phyloP scores from a whole-genome alignment of 768 basidiomycete species.

The Infundibulicybe gibba region DNA sequence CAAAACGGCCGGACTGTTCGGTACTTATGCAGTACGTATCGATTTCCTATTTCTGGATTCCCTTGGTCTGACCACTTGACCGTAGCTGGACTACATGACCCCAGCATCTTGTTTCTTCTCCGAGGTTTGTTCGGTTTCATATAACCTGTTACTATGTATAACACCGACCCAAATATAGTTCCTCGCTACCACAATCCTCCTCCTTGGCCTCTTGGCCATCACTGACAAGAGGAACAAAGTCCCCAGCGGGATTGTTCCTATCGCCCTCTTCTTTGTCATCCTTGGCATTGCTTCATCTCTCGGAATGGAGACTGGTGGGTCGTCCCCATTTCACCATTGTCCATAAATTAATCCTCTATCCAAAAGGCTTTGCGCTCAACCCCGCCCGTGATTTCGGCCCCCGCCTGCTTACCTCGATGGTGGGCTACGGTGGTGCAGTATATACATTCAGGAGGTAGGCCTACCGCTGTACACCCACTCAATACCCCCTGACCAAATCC shows the following conservation, averaged over 20 bases:
- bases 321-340: slow-evolving; percentile 5
- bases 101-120: slow-evolving; percentile 36
- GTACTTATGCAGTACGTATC: slow-evolving; percentile 53
- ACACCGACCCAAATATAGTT: slow-evolving; percentile 32
- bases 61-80: not conserved
- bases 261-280: slow-evolving; percentile 52
- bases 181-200: slow-evolving; percentile 49
- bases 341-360: not conserved
- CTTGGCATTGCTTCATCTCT: slow-evolving; percentile 57
- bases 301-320: slow-evolving; percentile 55
- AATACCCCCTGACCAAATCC: slow-evolving; percentile 16
- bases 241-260: slow-evolving; percentile 47
- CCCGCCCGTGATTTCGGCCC: slow-evolving; percentile 75
- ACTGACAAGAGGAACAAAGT: slow-evolving; percentile 51
- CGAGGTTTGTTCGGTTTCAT: slow-evolving; percentile 19
- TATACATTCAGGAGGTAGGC: slow-evolving; percentile 41
- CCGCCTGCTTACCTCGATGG: slow-evolving; percentile 65
- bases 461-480: not conserved
- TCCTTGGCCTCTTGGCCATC: slow-evolving; percentile 49
- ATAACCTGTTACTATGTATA: too few species aligned
- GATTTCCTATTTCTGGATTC: not conserved
- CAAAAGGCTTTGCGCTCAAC: slow-evolving; percentile 55
- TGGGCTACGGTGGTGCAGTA: slow-evolving; percentile 60
- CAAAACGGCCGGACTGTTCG: slow-evolving; percentile 48
- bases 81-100: slow-evolving; percentile 35